Evolutionary conservation across 352 stramenopile species (phyloP), one percentile per base, ranked within the genome.

Genomic region (Globisporangium perplexum): DNA sequence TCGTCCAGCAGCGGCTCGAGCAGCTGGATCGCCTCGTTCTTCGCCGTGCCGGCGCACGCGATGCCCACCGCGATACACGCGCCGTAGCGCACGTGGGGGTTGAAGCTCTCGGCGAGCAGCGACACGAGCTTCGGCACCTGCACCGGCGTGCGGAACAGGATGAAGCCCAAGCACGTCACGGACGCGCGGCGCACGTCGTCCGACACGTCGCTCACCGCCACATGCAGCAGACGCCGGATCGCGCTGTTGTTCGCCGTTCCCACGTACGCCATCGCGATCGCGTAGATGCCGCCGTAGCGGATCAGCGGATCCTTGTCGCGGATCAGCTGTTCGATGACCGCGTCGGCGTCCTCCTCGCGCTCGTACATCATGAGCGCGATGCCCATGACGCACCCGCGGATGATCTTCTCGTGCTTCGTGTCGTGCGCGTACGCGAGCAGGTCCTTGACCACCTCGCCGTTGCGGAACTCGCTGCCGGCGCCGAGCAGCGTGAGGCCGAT

Each of bases 361-460:
- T 97, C 96, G 63, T 98, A 99, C 69, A 98, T 97, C 69, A 98
- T 98, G 8, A 99, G 77, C n/a, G 97, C 97, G 43, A 99, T 83
- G 49, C 95, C 96, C 77, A 99, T 96, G 28, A 97, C 90, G 56
- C 98, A 94, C 26, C 96, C 97, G 35, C 96, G 94, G 61, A 99
- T 99, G 64, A 99, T 99, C 71, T 99, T 99, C 72, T 99, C 97
- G 77, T 99, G 97, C 57, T 98, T 93, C 15, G 97, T 99, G 62
- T 99, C 96, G 60, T 98, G 88, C 18, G 96, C 93, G 66, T 99
- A 99, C 36, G 93, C 91, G n/a, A 99, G 74, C 54, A 99, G 71
- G 57, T 99, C 95, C 57, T 91, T 95, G 26, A 95, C 65, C 46
- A 93, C 91, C 23, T 92, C 81, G 33, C 77, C 77, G 49, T 89